Base-by-base conservation (phyloP, 306 rosid species). In the Cyclanthera cordifolia region DNA sequence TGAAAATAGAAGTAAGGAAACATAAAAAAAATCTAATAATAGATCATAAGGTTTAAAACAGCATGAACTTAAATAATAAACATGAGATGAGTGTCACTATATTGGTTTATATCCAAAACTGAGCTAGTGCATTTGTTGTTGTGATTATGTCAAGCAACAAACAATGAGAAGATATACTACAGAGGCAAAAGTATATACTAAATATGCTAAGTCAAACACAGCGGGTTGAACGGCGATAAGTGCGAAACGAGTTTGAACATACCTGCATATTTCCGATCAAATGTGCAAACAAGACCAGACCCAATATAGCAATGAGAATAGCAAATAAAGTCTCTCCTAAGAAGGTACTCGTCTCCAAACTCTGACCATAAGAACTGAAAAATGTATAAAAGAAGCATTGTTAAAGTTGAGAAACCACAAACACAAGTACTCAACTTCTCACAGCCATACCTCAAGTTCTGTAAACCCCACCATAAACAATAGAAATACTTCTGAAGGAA, bases 191-290 rank as follows among this genome's bases (percentile, higher is more conserved):
- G 10, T 10, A 9, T 12, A 34, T 34, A 34, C 1, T 1, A 6
- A n/a, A 59, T 34, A 34, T 19, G 34, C 67, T 10, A n/a, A 34
- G 67, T 19, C 1, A 9, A 60, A 3, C 3, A 1, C 27, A 10
- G 21, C 3, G 3, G 23, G 13, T 59, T 5, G 2, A 32, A 59
- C 2, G 3, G 1, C 10, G 55, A 46, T 12, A 3, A 70, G 24
- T 43, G n/a, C 10, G 6, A 43, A 43, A 37, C n/a, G 41, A n/a
- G 43, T 43, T 39, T 14, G 19, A 54, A 21, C 37, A 7, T 82
- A 85, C 97, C 98, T 92, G 98, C 98, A 92, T 89, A 75, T 92
- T 92, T 69, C 98, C 98, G 48, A 92, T 92, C 59, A 92, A 87
- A 72, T 92, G 93, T 1, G 98, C 89, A 82, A 92, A 87, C 83